Evolutionary conservation across 345 rosid species (phyloP).

Genomic region (Corymbia maculata): DNA sequence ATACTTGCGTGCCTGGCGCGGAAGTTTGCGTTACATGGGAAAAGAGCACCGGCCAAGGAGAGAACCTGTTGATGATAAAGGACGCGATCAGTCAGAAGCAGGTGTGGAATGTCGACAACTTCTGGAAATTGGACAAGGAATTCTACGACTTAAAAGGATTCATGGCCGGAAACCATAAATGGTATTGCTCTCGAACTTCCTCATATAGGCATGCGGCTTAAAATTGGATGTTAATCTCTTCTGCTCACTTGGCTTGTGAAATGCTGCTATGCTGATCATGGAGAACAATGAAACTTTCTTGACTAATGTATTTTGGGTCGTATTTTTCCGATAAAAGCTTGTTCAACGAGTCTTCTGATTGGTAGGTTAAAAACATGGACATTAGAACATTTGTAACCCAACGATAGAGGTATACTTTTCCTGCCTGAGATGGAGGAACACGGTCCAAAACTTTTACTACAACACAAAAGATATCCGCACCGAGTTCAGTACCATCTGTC

Average conservation of each 20-base stretch:
- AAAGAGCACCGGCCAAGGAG: constrained; percentile 15
- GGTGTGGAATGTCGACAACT: constrained; percentile 25
- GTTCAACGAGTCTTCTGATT: background rate
- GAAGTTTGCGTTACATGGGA: constrained; percentile 30
- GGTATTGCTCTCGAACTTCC: constrained; percentile 7
- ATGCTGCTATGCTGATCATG: background rate
- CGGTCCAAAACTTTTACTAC: background rate
- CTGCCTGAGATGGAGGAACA: background rate
- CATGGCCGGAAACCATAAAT: constrained; percentile 15
- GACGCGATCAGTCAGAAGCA: background rate
- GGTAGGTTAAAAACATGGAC: background rate
- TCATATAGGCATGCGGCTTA: background rate
- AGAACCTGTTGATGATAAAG: constrained; percentile 14
- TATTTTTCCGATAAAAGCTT: background rate
- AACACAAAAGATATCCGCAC: background rate
- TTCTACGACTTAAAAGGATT: constrained; percentile 10
- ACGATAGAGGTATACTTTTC: background rate
- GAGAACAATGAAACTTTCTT: background rate
- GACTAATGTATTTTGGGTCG: background rate
- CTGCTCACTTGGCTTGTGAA: background rate
- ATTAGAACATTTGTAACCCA: background rate
- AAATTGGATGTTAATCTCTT: background rate
- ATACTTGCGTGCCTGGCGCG: constrained; percentile 23
- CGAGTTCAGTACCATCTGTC: background rate
- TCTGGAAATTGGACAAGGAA: constrained; percentile 1